These are phyloP conservation scores for Baorangia bicolor DNA, from an alignment of 768 basidiomycete genomes.

Conservation along the genomic window DNA sequence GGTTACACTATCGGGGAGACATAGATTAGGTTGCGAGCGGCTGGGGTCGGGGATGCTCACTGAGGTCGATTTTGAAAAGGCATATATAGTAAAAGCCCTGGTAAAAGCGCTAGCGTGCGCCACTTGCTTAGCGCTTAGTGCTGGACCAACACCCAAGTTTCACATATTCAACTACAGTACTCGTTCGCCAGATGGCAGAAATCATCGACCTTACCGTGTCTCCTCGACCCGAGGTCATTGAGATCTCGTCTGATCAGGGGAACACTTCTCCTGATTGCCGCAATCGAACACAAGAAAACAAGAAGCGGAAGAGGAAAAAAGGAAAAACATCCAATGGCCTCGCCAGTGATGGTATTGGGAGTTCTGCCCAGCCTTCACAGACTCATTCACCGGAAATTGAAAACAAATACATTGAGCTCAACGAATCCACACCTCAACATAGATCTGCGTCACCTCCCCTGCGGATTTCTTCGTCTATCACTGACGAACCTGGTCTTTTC, in stretches of 20 bases:
- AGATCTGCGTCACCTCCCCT: conserved; percentile 41
- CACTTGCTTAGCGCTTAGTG: neutral
- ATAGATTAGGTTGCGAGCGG: neutral
- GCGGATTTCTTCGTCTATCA: conserved; percentile 15
- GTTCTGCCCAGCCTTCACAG: conserved; percentile 21
- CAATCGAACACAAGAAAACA: conserved; percentile 14
- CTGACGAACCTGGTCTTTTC: conserved; percentile 37
- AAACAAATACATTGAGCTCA: neutral
- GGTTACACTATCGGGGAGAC: neutral
- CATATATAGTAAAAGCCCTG: too few relatives aligned
- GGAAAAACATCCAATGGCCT: conserved; percentile 20
- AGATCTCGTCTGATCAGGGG: conserved; percentile 30
- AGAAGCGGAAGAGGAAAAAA: conserved; percentile 30
- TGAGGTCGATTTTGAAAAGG: neutral
- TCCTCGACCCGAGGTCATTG: conserved; percentile 29
- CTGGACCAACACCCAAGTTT: neutral
- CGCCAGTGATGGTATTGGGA: conserved; percentile 10
- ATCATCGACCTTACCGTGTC: conserved; percentile 36
- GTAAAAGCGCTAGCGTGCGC: neutral
- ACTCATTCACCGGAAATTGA: conserved; percentile 17
- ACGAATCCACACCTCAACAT: conserved; percentile 27
- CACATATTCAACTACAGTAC: neutral
- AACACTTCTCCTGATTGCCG: neutral
- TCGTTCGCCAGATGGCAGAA: conserved; percentile 23
- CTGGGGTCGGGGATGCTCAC: neutral